Evolutionary conservation across 2,329 filamentous ascomycete species (phyloP), one percentile per base, ranked within the genome.

Genomic region (Lachnellula hyalina): DNA sequence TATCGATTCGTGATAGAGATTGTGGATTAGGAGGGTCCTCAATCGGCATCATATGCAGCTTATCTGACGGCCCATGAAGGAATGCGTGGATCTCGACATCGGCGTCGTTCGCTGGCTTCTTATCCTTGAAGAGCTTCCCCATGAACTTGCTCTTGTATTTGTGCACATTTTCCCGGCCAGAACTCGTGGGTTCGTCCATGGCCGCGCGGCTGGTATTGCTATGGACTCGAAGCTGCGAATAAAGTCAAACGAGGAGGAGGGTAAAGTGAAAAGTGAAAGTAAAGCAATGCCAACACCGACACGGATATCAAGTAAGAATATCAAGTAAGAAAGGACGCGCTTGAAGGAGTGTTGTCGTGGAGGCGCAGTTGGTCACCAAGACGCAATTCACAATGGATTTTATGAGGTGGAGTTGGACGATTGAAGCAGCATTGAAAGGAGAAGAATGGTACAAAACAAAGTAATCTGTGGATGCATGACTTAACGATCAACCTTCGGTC

Each of bases 1-100:
- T 74, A 65, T 81, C 77, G 59, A 81, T 74, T 58, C 61, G 62
- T 34, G 53, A 54, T 11, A 68, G 52, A 41, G 61, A 49, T 47
- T 58, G 62, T 51, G 54, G 47, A 25, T 47, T 35, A n/a, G 42
- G 28, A 49, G 58, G 61, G 38, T 77, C 77, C 36, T 75, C 72
- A 32, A 79, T 72, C 61, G 83, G 77, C 47, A 75, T 73, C 60
- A 83, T 74, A 58, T 77, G 73, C 53, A 84, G 70, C 56, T 75
- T 77, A 68, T 85, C 81, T 56, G 79, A 71, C 38, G 76, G 73
- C 56, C 79, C 78, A 64, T 76, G 77, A 50, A 86, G 74, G 68
- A 86, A 86, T 59, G 79, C 78, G 65, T 84, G 77, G 58, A 86
- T 73, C 49, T 81, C 77, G 62, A 72, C 72, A 42, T 71, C 71